Evolutionary conservation across 192 early-diverging fungal genomes (phyloP).

Genomic region (Umbelopsis sp.): DNA sequence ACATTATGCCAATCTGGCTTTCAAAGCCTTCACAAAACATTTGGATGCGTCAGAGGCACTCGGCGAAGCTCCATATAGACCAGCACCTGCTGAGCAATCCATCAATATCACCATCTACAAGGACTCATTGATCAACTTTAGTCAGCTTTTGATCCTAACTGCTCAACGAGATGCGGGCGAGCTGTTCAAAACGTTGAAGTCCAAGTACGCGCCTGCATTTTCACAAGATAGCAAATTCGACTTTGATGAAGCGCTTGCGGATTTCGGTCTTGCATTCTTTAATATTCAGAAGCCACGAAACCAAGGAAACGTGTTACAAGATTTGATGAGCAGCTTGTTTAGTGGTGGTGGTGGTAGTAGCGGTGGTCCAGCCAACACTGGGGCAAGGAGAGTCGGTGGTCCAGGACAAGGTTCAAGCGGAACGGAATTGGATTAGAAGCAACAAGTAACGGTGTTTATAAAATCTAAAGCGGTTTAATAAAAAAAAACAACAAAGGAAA

Average conservation of each 20-base stretch:
- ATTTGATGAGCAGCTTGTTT: conserved; percentile 57
- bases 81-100: conserved; percentile 46
- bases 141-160: conserved; percentile 64
- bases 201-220: conserved; percentile 33
- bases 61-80: conserved; percentile 37
- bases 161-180: conserved; percentile 65
- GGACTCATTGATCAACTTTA: conserved; percentile 62
- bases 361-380: conserved; percentile 26
- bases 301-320: conserved; percentile 52
- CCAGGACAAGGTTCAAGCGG: neutral
- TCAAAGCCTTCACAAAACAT: conserved; percentile 38
- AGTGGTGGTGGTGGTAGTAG: conserved; percentile 32
- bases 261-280: conserved; percentile 55
- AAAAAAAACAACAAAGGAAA: neutral
- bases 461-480: neutral
- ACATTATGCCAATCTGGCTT: conserved; percentile 45
- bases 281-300: conserved; percentile 46
- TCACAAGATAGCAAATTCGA: conserved; percentile 39
- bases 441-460: neutral
- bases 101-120: conserved; percentile 45
- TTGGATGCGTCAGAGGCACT: conserved; percentile 1
- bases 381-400: conserved; percentile 1
- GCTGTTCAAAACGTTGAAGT: conserved; percentile 39
- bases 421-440: conserved; percentile 17
- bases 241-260: conserved; percentile 46